These are phyloP conservation scores for Colletotrichum sp. DNA, from an alignment of 2,329 filamentous ascomycete species.

Conservation along the genomic window DNA sequence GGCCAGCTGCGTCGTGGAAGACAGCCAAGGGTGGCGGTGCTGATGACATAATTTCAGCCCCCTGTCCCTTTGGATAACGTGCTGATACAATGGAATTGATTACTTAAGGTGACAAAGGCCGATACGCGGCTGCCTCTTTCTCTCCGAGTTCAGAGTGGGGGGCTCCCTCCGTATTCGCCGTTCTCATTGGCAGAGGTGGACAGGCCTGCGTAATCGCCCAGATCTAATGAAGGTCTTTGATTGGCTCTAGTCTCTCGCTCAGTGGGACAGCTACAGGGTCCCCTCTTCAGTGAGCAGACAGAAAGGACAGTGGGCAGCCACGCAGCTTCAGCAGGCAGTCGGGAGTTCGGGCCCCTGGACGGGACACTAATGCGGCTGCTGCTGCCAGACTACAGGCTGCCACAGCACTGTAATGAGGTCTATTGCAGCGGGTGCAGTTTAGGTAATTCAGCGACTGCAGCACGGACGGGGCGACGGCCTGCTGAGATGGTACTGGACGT, in stretches of 20 bases:
- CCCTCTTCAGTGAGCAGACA: background rate
- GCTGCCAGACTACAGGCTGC: background rate
- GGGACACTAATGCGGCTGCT: background rate
- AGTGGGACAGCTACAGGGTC: background rate
- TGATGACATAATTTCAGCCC: conserved; percentile 7
- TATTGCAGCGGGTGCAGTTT: background rate
- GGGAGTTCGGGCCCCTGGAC: background rate
- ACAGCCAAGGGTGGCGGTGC: conserved; percentile 7
- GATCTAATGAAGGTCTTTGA: background rate
- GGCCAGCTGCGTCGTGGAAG: background rate
- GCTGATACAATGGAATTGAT: background rate
- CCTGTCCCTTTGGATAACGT: background rate
- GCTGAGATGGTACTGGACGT: background rate
- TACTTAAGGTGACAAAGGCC: background rate
- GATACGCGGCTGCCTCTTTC: background rate
- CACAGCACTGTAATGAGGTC: background rate
- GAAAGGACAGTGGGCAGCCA: background rate
- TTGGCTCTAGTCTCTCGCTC: background rate
- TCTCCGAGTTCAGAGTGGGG: background rate
- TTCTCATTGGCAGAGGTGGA: background rate
- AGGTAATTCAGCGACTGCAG: background rate
- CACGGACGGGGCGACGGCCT: background rate
- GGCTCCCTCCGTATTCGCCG: background rate
- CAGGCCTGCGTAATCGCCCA: background rate
- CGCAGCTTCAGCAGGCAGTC: background rate